These are phyloP conservation scores for Colletotrichum sp. DNA, from an alignment of 2,329 filamentous ascomycete species.

Conservation along the genomic window DNA sequence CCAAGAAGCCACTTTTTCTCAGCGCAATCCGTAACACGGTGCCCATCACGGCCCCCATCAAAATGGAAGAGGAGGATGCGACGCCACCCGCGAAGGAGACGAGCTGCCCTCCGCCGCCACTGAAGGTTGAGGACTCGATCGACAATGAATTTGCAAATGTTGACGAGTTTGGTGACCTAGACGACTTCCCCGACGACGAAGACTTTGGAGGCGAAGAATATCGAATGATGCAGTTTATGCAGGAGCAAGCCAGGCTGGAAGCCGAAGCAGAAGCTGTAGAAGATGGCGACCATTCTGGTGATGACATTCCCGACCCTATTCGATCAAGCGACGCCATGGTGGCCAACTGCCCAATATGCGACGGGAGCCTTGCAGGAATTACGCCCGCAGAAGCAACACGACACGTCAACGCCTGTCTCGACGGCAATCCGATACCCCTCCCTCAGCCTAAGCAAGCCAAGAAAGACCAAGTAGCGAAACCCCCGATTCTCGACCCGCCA, in stretches of 20 bases:
- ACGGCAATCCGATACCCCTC: conserved; percentile 74
- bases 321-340: conserved; percentile 34
- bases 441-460: conserved; percentile 31
- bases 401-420: conserved; percentile 93
- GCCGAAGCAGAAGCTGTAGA: conserved; percentile 57
- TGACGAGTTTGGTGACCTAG: conserved; percentile 47
- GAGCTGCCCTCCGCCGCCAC: conserved; percentile 16
- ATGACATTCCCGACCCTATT: conserved; percentile 34
- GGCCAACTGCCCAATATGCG: conserved; percentile 79
- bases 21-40: neutral
- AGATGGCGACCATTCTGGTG: conserved; percentile 38
- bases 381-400: conserved; percentile 72
- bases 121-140: conserved; percentile 35
- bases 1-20: neutral
- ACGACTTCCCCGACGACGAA: conserved; percentile 59
- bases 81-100: conserved; percentile 8
- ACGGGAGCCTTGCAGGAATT: conserved; percentile 63
- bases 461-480: neutral
- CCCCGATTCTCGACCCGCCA: conserved; percentile 36
- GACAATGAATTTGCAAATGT: conserved; percentile 38
- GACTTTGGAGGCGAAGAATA: conserved; percentile 67
- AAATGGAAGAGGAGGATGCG: neutral
- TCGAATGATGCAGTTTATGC: conserved; percentile 73
- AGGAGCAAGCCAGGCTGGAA: conserved; percentile 73
- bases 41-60: neutral